These are phyloP conservation scores for Penicillium sp. DNA, from an alignment of 2,329 filamentous ascomycete genomes.

Conservation along the genomic window DNA sequence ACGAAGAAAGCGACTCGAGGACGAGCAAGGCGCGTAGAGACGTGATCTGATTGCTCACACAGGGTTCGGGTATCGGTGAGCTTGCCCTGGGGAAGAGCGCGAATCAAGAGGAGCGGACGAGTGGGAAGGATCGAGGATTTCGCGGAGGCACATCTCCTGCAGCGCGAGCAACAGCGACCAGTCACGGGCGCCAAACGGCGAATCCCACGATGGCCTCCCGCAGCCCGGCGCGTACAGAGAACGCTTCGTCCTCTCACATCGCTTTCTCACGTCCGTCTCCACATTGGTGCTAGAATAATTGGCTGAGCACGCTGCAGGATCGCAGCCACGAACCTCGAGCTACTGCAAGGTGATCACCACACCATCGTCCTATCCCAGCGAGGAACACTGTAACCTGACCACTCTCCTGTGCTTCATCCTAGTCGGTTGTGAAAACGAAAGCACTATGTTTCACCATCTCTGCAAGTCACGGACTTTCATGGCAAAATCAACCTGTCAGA, in stretches of 20 bases:
- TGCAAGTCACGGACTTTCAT: slow-evolving; percentile 21
- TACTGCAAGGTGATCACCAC: slow-evolving; percentile 26
- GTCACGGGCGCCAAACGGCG: slow-evolving; percentile 9
- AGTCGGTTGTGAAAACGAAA: slow-evolving; percentile 12
- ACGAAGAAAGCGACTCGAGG: not conserved
- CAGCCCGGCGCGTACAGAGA: slow-evolving; percentile 20
- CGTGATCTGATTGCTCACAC: slow-evolving; percentile 14
- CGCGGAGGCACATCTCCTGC: not conserved
- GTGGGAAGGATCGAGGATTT: slow-evolving; percentile 9
- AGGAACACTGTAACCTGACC: slow-evolving; percentile 9
- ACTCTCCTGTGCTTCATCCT: slow-evolving; percentile 10
- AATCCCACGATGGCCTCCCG: slow-evolving; percentile 5
- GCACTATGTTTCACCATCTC: slow-evolving; percentile 26
- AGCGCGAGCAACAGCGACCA: slow-evolving; percentile 14
- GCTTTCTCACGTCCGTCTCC: not conserved
- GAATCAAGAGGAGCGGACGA: slow-evolving; percentile 4
- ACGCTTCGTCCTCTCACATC: slow-evolving; percentile 14
- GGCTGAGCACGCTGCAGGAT: slow-evolving; percentile 7
- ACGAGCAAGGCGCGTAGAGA: slow-evolving; percentile 2
- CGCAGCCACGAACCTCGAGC: slow-evolving; percentile 12
- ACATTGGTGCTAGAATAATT: slow-evolving; percentile 7
- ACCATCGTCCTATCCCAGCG: slow-evolving; percentile 22
- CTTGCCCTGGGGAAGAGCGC: not conserved
- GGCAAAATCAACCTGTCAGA: slow-evolving; percentile 7
- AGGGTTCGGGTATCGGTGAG: slow-evolving; percentile 4